A percentile compares a stretch with the other conserved stretches of the same genome.
phyloP scores from a whole-genome alignment of 352 stramenopile species.

The Pythium oligandrum region DNA sequence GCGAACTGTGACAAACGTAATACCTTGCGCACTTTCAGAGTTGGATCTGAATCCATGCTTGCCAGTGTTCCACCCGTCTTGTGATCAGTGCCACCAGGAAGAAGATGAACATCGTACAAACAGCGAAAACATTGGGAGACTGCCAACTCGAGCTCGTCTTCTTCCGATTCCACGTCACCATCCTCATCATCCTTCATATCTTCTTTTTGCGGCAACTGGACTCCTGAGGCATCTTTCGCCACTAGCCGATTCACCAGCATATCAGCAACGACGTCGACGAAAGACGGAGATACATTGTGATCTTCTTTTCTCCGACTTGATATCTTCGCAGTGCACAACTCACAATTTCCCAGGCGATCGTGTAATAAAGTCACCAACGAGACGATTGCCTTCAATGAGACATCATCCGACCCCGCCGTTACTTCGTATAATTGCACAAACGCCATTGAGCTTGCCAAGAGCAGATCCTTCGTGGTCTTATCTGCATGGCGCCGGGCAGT shows the following conservation, averaged over 20 bases:
- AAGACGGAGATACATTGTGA: neutral
- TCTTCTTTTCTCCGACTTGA: neutral
- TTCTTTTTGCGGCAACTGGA: neutral
- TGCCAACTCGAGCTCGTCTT: constrained; percentile 37
- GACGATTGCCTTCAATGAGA: constrained; percentile 5
- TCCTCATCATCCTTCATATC: constrained; percentile 12
- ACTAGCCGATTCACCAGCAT: too few species aligned
- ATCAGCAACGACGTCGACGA: too few species aligned
- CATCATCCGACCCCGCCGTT: neutral
- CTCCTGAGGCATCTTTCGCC: too few species aligned
- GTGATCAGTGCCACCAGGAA: constrained; percentile 54
- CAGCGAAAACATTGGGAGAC: constrained; percentile 70
- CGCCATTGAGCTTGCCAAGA: constrained; percentile 45
- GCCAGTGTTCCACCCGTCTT: constrained; percentile 29
- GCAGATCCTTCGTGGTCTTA: constrained; percentile 37
- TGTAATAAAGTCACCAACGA: constrained; percentile 13
- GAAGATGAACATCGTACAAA: constrained; percentile 66
- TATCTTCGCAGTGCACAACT: constrained; percentile 9
- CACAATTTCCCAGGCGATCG: constrained; percentile 13
- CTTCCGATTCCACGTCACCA: constrained; percentile 15
- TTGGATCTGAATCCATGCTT: constrained; percentile 5
- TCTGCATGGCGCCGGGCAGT: constrained; percentile 33
- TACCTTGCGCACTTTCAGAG: constrained; percentile 9
- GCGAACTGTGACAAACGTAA: constrained; percentile 42
- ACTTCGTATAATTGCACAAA: constrained; percentile 40